These are phyloP conservation scores for Tricholoma saponaceum DNA, from an alignment of 768 basidiomycete species.

Conservation along the genomic window DNA sequence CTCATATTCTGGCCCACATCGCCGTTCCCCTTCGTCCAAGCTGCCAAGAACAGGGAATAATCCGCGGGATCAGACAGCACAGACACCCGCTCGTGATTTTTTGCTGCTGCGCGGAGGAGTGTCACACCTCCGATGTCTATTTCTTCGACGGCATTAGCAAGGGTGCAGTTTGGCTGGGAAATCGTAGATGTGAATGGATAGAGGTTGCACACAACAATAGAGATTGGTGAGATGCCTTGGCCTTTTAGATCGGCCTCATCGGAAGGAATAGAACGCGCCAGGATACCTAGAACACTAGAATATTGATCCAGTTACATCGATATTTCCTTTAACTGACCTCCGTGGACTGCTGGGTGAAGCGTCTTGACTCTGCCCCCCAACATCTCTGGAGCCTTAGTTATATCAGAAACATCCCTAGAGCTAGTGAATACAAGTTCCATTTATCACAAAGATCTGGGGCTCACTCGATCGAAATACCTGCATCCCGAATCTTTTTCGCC, in stretches of 20 bases:
- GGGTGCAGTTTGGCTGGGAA: constrained; percentile 81
- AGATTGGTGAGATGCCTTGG: constrained; percentile 87
- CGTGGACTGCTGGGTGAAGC: constrained; percentile 95
- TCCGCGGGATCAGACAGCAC: constrained; percentile 88
- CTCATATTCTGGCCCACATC: constrained; percentile 68
- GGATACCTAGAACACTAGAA: constrained; percentile 62
- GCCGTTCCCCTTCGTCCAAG: constrained; percentile 72
- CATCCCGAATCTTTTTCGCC: constrained; percentile 94
- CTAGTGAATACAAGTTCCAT: background rate
- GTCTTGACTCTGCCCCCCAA: constrained; percentile 98
- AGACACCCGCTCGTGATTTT: constrained; percentile 92
- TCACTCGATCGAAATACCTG: constrained; percentile 86
- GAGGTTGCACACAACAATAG: constrained; percentile 97
- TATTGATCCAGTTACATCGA: constrained; percentile 4
- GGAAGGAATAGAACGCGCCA: constrained; percentile 87
- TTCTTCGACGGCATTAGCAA: constrained; percentile 93
- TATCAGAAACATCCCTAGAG: constrained; percentile 88
- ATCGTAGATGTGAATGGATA: constrained; percentile 96
- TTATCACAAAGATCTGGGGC: constrained; percentile 25
- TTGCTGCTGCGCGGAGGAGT: constrained; percentile 94
- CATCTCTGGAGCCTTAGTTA: constrained; percentile 99
- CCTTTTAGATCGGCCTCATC: constrained; percentile 82
- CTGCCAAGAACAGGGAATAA: constrained; percentile 76
- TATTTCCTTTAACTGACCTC: constrained; percentile 49
- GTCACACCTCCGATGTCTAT: constrained; percentile 99